phyloP scores from a whole-genome alignment of 441 rosid species.

The Gossypium davidsonii region DNA sequence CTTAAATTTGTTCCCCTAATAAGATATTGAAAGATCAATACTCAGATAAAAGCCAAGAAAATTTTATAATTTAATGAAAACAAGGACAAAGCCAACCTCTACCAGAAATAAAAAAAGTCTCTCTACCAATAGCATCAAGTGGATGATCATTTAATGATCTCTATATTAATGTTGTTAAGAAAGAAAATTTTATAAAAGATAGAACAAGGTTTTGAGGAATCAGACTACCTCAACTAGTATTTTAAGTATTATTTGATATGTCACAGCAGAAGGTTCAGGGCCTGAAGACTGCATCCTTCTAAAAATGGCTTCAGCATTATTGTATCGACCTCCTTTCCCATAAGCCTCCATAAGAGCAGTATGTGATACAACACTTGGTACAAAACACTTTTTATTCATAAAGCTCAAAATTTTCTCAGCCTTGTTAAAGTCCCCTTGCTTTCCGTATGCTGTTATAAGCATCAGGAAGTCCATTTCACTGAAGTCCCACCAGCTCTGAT shows the following conservation, averaged over 20 bases:
- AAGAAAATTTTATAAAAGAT: not conserved
- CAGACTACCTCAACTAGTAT: conserved; percentile 68
- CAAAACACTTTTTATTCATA: conserved; percentile 63
- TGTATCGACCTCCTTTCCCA: conserved; percentile 79
- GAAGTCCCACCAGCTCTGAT: conserved; percentile 83
- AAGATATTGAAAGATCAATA: not conserved
- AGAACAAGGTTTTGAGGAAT: not conserved
- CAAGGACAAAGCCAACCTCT: not conserved
- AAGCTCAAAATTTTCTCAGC: conserved; percentile 68
- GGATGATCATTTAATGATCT: not conserved
- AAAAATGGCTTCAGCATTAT: conserved; percentile 88
- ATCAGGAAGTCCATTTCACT: conserved; percentile 75
- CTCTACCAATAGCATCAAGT: not conserved
- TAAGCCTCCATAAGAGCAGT: conserved; percentile 96
- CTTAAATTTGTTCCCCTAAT: conserved; percentile 66
- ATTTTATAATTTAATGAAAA: not conserved
- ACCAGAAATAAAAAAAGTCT: not conserved
- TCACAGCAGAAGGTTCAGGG: conserved; percentile 86
- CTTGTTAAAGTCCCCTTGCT: conserved; percentile 74
- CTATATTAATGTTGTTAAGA: not conserved
- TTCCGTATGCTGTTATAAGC: conserved; percentile 93
- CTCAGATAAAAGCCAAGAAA: conserved; percentile 1
- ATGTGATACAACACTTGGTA: conserved; percentile 67
- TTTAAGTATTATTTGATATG: conserved; percentile 85
- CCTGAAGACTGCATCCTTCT: conserved; percentile 86